phyloP scores from a whole-genome alignment of 2,329 filamentous ascomycete genomes.

The Pseudogymnoascus sp. region DNA sequence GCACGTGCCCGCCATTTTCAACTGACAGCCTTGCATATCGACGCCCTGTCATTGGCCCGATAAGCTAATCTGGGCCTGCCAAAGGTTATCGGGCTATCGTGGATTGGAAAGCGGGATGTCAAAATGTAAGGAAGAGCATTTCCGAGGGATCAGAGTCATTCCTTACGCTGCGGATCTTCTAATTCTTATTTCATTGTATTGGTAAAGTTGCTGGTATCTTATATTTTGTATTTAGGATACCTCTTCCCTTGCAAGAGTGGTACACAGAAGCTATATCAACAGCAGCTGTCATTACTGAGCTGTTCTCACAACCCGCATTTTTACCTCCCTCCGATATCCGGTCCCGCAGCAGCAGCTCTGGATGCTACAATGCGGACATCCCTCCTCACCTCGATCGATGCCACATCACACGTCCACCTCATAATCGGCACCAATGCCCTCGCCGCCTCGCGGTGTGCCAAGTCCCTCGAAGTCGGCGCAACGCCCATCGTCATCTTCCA shows the following conservation, averaged over 20 bases:
- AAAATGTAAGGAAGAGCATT: neutral
- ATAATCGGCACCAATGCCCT: slow-evolving; percentile 81
- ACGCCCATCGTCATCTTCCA: slow-evolving; percentile 71
- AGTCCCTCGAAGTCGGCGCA: slow-evolving; percentile 75
- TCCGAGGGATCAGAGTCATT: neutral
- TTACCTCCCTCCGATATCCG: neutral
- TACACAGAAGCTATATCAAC: neutral
- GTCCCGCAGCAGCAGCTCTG: neutral
- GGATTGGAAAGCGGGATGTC: neutral
- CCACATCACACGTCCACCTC: slow-evolving; percentile 65
- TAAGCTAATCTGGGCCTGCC: neutral
- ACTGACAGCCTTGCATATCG: neutral
- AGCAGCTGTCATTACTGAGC: neutral
- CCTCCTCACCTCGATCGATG: slow-evolving; percentile 66
- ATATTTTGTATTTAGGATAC: neutral
- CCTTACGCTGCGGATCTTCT: neutral
- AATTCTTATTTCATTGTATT: neutral
- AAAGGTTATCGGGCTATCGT: neutral
- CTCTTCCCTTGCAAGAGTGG: neutral
- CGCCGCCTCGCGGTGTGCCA: slow-evolving; percentile 72
- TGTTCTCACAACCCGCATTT: neutral
- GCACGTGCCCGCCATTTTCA: neutral
- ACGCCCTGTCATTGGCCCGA: neutral
- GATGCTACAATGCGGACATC: slow-evolving; percentile 27
- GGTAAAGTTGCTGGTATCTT: neutral